These are phyloP conservation scores for Globisporangium takayamanum DNA, from an alignment of 352 stramenopile genomes.

Conservation along the genomic window DNA sequence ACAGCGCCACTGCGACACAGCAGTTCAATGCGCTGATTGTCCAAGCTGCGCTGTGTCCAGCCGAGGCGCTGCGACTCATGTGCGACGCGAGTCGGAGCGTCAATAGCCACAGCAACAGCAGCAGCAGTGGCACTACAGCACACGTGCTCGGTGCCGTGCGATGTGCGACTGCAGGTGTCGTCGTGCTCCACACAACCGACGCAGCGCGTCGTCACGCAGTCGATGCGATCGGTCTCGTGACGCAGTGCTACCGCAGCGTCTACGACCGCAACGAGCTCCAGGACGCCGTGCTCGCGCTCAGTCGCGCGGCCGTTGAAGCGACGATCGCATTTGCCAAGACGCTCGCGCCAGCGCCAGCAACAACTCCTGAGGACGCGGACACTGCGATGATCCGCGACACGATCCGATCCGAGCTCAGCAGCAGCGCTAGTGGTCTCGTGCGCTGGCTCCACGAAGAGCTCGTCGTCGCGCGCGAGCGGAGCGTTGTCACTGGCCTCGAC, in stretches of 20 bases:
- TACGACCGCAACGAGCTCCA: conserved; percentile 16
- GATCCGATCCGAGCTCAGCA: conserved; percentile 23
- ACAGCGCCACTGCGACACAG: background rate
- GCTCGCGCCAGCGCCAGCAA: conserved; percentile 8
- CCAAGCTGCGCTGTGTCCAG: conserved; percentile 35
- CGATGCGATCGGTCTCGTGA: conserved; percentile 26
- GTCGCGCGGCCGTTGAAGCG: conserved; percentile 34
- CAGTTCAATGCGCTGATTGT: conserved; percentile 22
- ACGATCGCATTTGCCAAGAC: conserved; percentile 34
- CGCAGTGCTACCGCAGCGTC: conserved; percentile 26
- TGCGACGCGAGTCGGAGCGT: conserved; percentile 17
- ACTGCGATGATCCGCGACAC: background rate
- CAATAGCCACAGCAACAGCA: background rate
- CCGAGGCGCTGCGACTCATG: conserved; percentile 32
- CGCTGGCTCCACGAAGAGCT: conserved; percentile 38
- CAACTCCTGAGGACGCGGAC: background rate
- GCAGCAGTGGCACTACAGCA: conserved; percentile 10
- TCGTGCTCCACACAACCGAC: conserved; percentile 44
- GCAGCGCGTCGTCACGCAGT: conserved; percentile 27
- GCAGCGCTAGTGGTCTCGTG: conserved; percentile 26
- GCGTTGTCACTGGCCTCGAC: conserved; percentile 9
- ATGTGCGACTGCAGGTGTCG: conserved; percentile 39
- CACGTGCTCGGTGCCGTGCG: conserved; percentile 33
- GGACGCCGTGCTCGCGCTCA: conserved; percentile 27
- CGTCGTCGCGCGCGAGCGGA: conserved; percentile 17